Percentiles rank a stretch among this genome's conserved stretches.
These are phyloP conservation scores for Fraxinus nigra DNA, from an alignment of 305 asterid genomes.

Conservation along the genomic window DNA sequence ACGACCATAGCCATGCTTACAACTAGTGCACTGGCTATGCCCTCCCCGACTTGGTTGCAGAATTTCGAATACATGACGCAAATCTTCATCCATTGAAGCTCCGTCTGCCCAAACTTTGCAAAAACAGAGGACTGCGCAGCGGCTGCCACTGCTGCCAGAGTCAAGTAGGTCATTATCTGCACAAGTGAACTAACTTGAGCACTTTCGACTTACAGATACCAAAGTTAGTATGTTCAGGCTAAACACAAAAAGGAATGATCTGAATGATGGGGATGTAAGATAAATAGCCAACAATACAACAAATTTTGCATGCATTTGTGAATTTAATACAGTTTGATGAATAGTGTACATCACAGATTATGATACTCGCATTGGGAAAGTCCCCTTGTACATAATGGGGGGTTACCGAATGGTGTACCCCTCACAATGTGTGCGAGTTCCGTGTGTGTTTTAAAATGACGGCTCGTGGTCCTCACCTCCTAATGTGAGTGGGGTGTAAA, in stretches of 20 bases:
- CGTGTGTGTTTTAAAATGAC: too few relatives aligned
- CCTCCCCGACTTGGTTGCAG: conserved; percentile 83
- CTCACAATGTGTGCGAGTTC: too few relatives aligned
- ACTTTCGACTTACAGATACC: background rate
- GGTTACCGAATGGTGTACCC: too few relatives aligned
- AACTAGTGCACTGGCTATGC: conserved; percentile 60
- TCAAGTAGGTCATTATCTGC: conserved; percentile 80
- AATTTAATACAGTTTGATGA: too few relatives aligned
- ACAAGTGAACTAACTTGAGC: background rate
- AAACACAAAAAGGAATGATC: background rate
- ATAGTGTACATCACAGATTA: background rate
- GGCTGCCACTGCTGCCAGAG: conserved; percentile 72
- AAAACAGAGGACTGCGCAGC: conserved; percentile 58
- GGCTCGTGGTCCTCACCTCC: too few relatives aligned
- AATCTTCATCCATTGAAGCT: conserved; percentile 86
- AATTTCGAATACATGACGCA: conserved; percentile 66
- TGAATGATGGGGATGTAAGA: background rate
- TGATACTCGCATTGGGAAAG: background rate
- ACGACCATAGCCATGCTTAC: conserved; percentile 52
- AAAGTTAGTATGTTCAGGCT: background rate
- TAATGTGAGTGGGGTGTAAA: too few relatives aligned
- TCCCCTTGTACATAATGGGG: too few relatives aligned
- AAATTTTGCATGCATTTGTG: background rate
- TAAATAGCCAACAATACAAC: background rate
- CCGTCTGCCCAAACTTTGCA: conserved; percentile 64